A percentile compares a stretch with the other conserved stretches of the same genome.
These are phyloP conservation scores for Alternaria dauci DNA, from an alignment of 2,329 filamentous ascomycete genomes.

Conservation along the genomic window DNA sequence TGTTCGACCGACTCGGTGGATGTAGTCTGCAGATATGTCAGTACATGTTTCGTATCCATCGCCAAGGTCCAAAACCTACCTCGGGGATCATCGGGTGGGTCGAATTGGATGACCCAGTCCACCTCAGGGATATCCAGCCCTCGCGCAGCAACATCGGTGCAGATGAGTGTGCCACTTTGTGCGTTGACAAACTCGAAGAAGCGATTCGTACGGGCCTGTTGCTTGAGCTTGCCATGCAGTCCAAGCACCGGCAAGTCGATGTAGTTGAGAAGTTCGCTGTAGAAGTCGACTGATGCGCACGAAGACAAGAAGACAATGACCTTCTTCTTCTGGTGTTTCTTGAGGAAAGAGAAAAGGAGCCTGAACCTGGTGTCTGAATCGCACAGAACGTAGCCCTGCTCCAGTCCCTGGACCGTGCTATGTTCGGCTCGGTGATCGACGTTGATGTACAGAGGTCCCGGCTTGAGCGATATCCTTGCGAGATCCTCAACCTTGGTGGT, in stretches of 20 bases:
- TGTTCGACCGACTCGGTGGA: conserved; percentile 91
- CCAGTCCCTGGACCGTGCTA: conserved; percentile 89
- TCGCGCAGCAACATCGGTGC: conserved; percentile 94
- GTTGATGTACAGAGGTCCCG: conserved; percentile 95
- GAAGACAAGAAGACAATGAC: conserved; percentile 92
- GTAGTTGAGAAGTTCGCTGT: conserved; percentile 93
- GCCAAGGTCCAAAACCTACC: not conserved
- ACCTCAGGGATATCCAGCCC: conserved; percentile 95
- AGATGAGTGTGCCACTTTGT: conserved; percentile 85
- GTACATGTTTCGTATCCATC: conserved; percentile 68
- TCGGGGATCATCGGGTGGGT: conserved; percentile 6
- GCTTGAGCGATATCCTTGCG: conserved; percentile 88
- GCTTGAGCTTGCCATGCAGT: conserved; percentile 92
- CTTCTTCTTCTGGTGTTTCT: conserved; percentile 93
- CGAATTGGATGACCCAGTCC: conserved; percentile 92
- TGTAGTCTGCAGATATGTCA: conserved; percentile 76
- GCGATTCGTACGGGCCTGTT: conserved; percentile 97
- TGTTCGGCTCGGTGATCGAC: conserved; percentile 90
- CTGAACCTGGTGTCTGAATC: conserved; percentile 94
- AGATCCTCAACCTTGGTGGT: conserved; percentile 99
- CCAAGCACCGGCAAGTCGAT: conserved; percentile 91
- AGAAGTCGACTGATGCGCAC: conserved; percentile 94
- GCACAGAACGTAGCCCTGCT: conserved; percentile 95
- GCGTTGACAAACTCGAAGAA: conserved; percentile 97
- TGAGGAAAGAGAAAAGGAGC: conserved; percentile 92